These are phyloP conservation scores for Scleroderma bovista DNA, from an alignment of 768 basidiomycete species.

Conservation along the genomic window DNA sequence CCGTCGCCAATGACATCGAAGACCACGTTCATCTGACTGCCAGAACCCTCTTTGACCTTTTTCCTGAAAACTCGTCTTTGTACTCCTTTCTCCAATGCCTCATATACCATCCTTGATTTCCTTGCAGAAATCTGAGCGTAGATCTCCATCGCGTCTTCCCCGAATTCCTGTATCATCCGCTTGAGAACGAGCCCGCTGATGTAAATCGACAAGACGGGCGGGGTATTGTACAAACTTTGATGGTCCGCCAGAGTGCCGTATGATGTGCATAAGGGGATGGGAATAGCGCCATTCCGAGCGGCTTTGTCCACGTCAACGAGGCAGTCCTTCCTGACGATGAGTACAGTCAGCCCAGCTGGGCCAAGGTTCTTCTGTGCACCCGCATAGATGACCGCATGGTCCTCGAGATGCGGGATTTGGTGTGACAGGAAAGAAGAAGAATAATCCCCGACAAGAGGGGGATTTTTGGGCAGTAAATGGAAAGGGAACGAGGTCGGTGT, in stretches of 20 bases:
- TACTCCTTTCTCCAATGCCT: conserved; percentile 64
- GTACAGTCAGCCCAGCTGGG: conserved; percentile 86
- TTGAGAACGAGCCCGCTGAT: conserved; percentile 81
- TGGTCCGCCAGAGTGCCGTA: conserved; percentile 80
- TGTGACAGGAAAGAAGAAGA: conserved; percentile 96
- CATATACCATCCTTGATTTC: conserved; percentile 79
- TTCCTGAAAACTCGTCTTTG: conserved; percentile 60
- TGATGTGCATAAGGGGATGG: conserved; percentile 72
- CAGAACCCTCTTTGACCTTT: conserved; percentile 68
- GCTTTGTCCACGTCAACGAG: conserved; percentile 86
- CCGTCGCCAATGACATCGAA: conserved; percentile 74
- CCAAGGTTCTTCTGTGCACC: conserved; percentile 99
- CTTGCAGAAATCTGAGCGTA: conserved; percentile 60
- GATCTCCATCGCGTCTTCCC: conserved; percentile 41
- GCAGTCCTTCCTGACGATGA: conserved; percentile 94
- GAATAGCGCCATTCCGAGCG: conserved; percentile 60
- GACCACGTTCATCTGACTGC: conserved; percentile 96
- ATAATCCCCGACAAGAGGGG: conserved; percentile 91
- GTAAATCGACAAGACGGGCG: conserved; percentile 87
- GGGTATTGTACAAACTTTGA: conserved; percentile 86
- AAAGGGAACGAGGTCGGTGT: conserved; percentile 81
- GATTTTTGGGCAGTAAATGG: conserved; percentile 52
- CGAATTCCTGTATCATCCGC: conserved; percentile 43
- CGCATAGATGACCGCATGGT: conserved; percentile 92
- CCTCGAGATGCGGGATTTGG: conserved; percentile 79